Evolutionary conservation across 169 alveolate species (phyloP).

Genomic region (Plasmodium sp.): DNA sequence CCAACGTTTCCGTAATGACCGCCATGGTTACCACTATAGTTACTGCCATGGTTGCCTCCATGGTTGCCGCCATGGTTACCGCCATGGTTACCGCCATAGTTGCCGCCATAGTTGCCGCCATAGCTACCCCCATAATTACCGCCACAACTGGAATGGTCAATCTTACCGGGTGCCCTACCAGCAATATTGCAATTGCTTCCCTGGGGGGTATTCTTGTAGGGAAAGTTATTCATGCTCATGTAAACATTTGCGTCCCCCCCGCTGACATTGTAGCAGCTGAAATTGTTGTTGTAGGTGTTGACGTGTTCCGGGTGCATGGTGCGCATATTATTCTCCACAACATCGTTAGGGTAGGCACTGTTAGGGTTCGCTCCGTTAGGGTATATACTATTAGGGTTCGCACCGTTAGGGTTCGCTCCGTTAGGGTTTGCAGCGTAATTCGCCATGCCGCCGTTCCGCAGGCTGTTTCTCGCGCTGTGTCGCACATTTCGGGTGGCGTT

Average conservation of each 20-base stretch:
- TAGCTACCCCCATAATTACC: not conserved
- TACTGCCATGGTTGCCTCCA: not conserved
- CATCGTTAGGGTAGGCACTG: not conserved
- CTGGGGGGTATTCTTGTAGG: not conserved
- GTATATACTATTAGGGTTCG: no score
- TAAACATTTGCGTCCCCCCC: not conserved
- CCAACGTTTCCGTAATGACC: not conserved
- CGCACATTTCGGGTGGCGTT: not conserved
- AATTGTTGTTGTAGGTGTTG: not conserved
- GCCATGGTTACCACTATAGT: not conserved
- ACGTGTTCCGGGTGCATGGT: not conserved
- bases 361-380: not conserved
- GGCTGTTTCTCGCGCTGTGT: not conserved
- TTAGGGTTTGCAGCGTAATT: not conserved
- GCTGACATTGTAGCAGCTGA: not conserved
- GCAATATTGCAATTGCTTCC: not conserved
- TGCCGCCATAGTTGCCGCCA: not conserved
- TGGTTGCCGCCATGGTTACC: not conserved
- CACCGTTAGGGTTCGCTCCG: no score
- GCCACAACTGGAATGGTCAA: not conserved
- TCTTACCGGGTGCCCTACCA: not conserved
- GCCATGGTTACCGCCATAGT: not conserved
- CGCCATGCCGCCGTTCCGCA: not conserved
- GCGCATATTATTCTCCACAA: not conserved
- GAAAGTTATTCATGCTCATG: not conserved